Conservation (phyloP, 2,329 filamentous ascomycete genomes). For the Monosporascus ibericus region DNA sequence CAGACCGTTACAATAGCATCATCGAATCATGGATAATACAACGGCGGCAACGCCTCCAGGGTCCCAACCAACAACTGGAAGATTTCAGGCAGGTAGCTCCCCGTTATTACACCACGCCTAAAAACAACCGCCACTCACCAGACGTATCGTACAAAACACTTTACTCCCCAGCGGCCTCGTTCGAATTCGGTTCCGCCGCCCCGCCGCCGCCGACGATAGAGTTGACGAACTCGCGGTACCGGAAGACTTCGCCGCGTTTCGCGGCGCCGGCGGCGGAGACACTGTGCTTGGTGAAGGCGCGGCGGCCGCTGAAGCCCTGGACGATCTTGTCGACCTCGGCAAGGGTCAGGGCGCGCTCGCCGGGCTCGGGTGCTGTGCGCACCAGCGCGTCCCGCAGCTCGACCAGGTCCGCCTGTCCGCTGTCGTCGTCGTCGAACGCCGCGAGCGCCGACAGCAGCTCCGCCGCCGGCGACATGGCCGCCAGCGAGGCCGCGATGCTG, state of each 20-base stretch:
- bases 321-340: conserved; percentile 83
- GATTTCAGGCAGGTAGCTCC: conserved; percentile 1
- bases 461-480: conserved; percentile 65
- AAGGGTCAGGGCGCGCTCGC: conserved; percentile 57
- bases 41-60: no score
- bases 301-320: conserved; percentile 74
- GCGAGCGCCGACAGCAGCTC: conserved; percentile 88
- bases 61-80: no score
- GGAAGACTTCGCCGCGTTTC: conserved; percentile 81
- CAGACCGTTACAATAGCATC: no score
- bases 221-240: conserved; percentile 86
- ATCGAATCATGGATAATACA: no score
- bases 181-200: conserved; percentile 12
- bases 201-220: conserved; percentile 53
- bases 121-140: not conserved
- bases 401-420: conserved; percentile 78
- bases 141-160: conserved; percentile 13
- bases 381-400: conserved; percentile 80
- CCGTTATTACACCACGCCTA: not conserved
- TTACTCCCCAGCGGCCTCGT: conserved; percentile 29
- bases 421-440: conserved; percentile 93
- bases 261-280: conserved; percentile 26
- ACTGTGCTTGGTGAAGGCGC: conserved; percentile 66
- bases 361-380: conserved; percentile 72
- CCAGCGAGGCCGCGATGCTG: conserved; percentile 67